A percentile compares a stretch with the other conserved stretches of the same genome.
These are phyloP conservation scores for Colletotrichum liriopes DNA, from an alignment of 2,329 filamentous ascomycete genomes.

Conservation along the genomic window DNA sequence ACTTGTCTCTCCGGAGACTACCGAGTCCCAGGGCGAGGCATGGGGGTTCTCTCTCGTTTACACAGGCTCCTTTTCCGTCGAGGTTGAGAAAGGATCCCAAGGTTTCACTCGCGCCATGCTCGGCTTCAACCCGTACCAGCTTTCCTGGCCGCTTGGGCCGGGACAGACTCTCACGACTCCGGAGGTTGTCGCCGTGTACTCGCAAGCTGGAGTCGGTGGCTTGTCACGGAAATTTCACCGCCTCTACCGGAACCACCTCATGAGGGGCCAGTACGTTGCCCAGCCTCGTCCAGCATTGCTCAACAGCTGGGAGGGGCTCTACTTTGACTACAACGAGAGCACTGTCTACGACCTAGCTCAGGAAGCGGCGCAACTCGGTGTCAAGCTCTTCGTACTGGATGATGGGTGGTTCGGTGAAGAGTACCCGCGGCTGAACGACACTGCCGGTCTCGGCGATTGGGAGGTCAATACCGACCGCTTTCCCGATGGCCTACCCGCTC, in stretches of 20 bases:
- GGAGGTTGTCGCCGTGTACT: conserved; percentile 75
- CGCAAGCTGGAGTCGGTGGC: conserved; percentile 69
- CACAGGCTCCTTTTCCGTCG: conserved; percentile 73
- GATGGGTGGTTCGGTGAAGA: conserved; percentile 79
- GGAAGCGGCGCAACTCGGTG: conserved; percentile 71
- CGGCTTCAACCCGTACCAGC: conserved; percentile 73
- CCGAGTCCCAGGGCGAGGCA: conserved; percentile 72
- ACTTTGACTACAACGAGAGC: conserved; percentile 71
- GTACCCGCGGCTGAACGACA: conserved; percentile 71
- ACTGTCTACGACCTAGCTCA: conserved; percentile 70
- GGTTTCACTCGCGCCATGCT: conserved; percentile 73
- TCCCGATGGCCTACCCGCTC: conserved; percentile 67
- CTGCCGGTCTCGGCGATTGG: conserved; percentile 76
- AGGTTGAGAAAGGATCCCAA: conserved; percentile 75
- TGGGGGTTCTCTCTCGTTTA: conserved; percentile 78
- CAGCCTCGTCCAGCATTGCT: conserved; percentile 69
- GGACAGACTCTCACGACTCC: conserved; percentile 73
- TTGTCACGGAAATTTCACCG: conserved; percentile 76
- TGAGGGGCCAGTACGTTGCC: conserved; percentile 69
- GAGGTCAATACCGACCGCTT: conserved; percentile 71
- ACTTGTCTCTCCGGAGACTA: conserved; percentile 69
- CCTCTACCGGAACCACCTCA: conserved; percentile 74
- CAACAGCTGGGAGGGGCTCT: conserved; percentile 78
- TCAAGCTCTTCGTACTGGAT: conserved; percentile 76
- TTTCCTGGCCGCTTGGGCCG: conserved; percentile 70